Percentiles rank a stretch among this genome's conserved stretches.
phyloP scores from a whole-genome alignment of 202 grass and related monocot genomes.

The Carex arenaria region DNA sequence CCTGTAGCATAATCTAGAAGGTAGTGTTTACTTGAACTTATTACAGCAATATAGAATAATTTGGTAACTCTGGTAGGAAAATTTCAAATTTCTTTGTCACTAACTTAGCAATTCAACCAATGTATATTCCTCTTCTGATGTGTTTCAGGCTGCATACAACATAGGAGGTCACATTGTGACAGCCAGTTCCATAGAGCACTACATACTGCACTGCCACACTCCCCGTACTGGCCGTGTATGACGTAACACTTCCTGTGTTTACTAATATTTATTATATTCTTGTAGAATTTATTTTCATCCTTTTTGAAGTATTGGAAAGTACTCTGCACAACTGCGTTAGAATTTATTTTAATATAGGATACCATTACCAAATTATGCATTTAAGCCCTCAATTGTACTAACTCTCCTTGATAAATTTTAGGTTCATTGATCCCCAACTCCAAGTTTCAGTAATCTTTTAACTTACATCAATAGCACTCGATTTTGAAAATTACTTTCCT shows the following conservation, averaged over 20 bases:
- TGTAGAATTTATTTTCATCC: background rate
- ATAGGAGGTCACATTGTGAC: conserved; percentile 65
- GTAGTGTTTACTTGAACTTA: background rate
- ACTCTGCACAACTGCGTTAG: background rate
- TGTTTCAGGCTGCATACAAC: conserved; percentile 76
- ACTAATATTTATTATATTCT: background rate
- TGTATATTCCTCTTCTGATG: background rate
- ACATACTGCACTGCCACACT: conserved; percentile 53
- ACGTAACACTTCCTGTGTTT: conserved; percentile 8
- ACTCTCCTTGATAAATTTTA: background rate
- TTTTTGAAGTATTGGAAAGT: background rate
- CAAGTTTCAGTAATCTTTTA: background rate
- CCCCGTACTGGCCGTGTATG: conserved; percentile 51
- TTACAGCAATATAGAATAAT: background rate
- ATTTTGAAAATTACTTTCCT: too few relatives aligned
- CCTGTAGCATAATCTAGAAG: background rate
- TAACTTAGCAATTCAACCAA: background rate
- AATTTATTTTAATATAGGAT: background rate
- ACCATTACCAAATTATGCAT: background rate
- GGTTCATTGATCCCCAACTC: background rate
- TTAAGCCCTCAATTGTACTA: background rate
- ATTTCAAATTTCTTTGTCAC: background rate
- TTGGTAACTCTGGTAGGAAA: background rate
- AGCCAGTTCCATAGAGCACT: conserved; percentile 66
- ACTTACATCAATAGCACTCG: too few relatives aligned